phyloP scores from a whole-genome alignment of 108 stramenopile species.

The Cyclotella baltica region DNA sequence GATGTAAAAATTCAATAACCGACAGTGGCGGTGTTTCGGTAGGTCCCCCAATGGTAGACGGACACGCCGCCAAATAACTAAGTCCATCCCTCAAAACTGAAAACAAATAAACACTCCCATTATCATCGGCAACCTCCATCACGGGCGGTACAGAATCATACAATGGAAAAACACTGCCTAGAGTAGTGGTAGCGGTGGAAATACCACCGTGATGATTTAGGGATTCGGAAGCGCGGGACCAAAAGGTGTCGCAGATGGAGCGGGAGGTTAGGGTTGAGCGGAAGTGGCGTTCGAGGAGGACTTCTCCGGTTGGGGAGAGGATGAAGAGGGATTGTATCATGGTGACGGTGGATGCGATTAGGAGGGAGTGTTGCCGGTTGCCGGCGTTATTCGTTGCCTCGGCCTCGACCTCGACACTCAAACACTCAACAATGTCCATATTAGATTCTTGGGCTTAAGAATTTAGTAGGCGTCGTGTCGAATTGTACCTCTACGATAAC shows the following conservation, averaged over 20 bases:
- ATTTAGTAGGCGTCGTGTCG: no score
- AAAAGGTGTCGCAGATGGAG: conserved; percentile 86
- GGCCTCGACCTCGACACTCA: no score
- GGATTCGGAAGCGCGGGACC: conserved; percentile 78
- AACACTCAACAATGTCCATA: no score
- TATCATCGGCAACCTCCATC: conserved; percentile 82
- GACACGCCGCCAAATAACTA: conserved; percentile 91
- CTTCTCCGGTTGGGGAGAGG: conserved; percentile 86
- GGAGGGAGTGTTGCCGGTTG: no score
- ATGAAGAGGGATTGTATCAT: conserved; percentile 94
- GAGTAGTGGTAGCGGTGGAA: conserved; percentile 59
- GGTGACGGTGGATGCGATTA: conserved; percentile 12
- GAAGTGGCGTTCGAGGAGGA: conserved; percentile 93
- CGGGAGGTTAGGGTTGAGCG: conserved; percentile 80
- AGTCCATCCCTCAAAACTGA: conserved; percentile 86
- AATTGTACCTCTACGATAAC: no score
- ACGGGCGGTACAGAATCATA: conserved; percentile 83
- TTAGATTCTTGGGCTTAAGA: no score
- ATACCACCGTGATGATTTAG: conserved; percentile 88
- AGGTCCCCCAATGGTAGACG: conserved; percentile 42
- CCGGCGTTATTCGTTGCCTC: no score
- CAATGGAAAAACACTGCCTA: conserved; percentile 41
- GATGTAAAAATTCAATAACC: conserved; percentile 96
- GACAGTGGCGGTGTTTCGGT: conserved; percentile 92
- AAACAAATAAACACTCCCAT: conserved; percentile 64